Percentiles rank a stretch among this genome's conserved stretches.
Evolutionary conservation across 768 basidiomycete species (phyloP).

Genomic region (Leccinum barrowsii): DNA sequence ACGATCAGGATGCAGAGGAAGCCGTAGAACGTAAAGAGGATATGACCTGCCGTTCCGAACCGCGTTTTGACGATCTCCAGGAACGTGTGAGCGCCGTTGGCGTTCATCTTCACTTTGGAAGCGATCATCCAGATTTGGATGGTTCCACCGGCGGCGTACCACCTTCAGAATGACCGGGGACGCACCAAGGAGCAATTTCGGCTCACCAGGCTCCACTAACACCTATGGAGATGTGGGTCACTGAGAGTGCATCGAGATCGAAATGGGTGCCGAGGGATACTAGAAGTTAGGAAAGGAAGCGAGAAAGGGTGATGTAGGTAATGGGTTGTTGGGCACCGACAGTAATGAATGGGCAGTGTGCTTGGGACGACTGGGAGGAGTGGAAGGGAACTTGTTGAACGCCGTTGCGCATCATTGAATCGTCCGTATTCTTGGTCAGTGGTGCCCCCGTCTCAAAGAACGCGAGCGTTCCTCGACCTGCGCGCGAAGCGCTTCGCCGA

Average conservation of each 20-base stretch:
- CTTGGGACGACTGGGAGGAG: constrained; percentile 43
- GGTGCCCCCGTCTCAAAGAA: too few relatives aligned
- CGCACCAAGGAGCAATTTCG: neutral
- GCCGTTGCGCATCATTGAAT: too few relatives aligned
- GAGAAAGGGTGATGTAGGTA: constrained; percentile 24
- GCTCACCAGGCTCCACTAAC: constrained; percentile 47
- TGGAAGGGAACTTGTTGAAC: constrained; percentile 30
- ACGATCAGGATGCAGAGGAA: constrained; percentile 50
- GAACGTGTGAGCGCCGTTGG: constrained; percentile 55
- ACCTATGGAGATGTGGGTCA: constrained; percentile 22
- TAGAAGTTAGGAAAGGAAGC: constrained; percentile 26
- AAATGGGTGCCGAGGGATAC: constrained; percentile 13
- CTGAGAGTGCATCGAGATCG: too few relatives aligned
- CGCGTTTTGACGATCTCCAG: constrained; percentile 52
- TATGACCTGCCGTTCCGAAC: constrained; percentile 44
- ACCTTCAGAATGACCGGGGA: constrained; percentile 28
- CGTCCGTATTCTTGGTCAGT: too few relatives aligned
- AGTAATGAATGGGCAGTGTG: constrained; percentile 33
- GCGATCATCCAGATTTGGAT: constrained; percentile 52
- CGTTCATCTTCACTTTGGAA: constrained; percentile 57
- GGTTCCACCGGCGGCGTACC: constrained; percentile 51
- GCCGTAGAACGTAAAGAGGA: constrained; percentile 51
- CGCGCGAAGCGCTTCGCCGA: too few relatives aligned
- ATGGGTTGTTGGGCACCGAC: constrained; percentile 28
- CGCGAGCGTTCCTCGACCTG: too few relatives aligned